Conservation (phyloP, 2,329 filamentous ascomycete genomes). For the Sarocladiaceae sp. region DNA sequence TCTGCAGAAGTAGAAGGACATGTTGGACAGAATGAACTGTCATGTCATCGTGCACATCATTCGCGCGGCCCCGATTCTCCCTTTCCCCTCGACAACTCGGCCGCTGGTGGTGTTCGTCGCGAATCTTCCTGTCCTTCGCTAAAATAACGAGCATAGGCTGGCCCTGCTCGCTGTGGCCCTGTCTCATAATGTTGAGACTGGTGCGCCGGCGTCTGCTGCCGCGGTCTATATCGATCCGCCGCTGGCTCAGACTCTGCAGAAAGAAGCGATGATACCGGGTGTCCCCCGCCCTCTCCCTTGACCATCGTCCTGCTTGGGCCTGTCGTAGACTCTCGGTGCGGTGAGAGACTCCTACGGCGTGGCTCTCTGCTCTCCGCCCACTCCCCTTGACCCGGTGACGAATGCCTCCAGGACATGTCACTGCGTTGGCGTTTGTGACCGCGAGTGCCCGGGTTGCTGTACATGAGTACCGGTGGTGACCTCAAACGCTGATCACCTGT, state of each 20-base stretch:
- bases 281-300: slow-evolving; percentile 22
- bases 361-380: slow-evolving; percentile 16
- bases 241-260: slow-evolving; percentile 9
- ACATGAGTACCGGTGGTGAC: slow-evolving; percentile 27
- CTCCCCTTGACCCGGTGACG: slow-evolving; percentile 16
- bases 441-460: slow-evolving; percentile 17
- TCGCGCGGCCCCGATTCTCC: not conserved
- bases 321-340: not conserved
- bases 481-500: slow-evolving; percentile 14
- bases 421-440: slow-evolving; percentile 30
- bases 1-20: not conserved
- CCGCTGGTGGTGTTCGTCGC: not conserved
- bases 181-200: not conserved
- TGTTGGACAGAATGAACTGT: not conserved
- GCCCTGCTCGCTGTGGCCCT: not conserved
- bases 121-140: slow-evolving; percentile 1
- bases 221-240: slow-evolving; percentile 1
- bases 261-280: slow-evolving; percentile 27
- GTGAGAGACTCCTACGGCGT: slow-evolving; percentile 12
- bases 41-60: slow-evolving; percentile 5
- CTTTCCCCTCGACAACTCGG: not conserved
- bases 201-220: not conserved
- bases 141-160: not conserved
- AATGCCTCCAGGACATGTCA: slow-evolving; percentile 29
- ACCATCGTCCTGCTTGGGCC: not conserved